phyloP scores from a whole-genome alignment of 2,329 filamentous ascomycete genomes.

The Colletotrichum sp. region DNA sequence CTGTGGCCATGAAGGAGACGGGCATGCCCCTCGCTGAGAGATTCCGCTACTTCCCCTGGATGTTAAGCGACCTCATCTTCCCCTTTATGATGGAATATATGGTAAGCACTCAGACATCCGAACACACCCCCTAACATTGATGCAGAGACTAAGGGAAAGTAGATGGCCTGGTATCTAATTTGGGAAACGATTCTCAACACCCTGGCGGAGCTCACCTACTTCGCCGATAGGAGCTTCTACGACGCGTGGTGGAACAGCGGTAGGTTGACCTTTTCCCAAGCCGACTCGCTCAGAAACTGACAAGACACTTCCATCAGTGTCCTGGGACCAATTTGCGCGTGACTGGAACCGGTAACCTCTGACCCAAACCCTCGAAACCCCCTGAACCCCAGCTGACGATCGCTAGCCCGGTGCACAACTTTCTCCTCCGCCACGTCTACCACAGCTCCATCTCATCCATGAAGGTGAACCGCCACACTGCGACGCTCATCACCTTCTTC shows the following conservation, averaged over 20 bases:
- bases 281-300: neutral
- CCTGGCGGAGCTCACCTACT: constrained; percentile 76
- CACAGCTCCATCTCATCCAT: constrained; percentile 78
- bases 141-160: neutral
- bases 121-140: neutral
- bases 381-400: neutral
- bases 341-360: constrained; percentile 70
- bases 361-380: neutral
- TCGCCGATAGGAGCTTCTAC: constrained; percentile 79
- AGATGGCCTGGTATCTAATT: constrained; percentile 79
- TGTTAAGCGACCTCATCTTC: constrained; percentile 77
- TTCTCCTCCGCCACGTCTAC: constrained; percentile 80
- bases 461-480: constrained; percentile 71
- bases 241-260: constrained; percentile 68
- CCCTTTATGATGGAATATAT: constrained; percentile 82
- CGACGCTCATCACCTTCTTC: constrained; percentile 78
- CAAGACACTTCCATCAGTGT: constrained; percentile 39
- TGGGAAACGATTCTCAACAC: constrained; percentile 80
- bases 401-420: constrained; percentile 72
- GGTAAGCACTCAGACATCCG: constrained; percentile 30
- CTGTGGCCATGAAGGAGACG: constrained; percentile 70
- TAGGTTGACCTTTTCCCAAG: constrained; percentile 27
- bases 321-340: constrained; percentile 79
- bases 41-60: constrained; percentile 73
- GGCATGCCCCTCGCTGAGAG: constrained; percentile 65